Evolutionary conservation across 139 green algal species (phyloP).

Genomic region (Coelastrella sp.): DNA sequence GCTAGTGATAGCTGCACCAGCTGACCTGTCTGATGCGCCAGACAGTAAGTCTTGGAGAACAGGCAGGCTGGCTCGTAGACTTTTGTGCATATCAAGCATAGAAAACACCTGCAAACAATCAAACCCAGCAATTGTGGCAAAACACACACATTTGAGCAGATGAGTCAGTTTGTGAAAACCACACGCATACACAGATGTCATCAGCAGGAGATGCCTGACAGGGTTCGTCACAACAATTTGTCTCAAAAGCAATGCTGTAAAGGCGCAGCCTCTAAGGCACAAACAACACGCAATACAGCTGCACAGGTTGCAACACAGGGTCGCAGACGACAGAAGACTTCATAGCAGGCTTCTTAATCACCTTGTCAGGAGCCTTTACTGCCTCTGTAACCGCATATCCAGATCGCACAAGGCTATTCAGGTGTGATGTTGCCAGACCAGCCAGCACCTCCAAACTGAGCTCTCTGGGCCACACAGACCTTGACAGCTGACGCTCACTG

Average conservation of each 20-base stretch:
- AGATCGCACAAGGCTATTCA: conserved; percentile 2
- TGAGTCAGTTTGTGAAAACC: neutral
- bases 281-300: too few relatives aligned
- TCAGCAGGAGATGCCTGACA: too few relatives aligned
- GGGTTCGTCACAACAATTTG: too few relatives aligned
- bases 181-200: too few relatives aligned
- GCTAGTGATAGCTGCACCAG: neutral
- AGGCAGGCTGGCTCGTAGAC: conserved; percentile 41
- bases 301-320: too few relatives aligned
- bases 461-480: neutral
- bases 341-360: neutral
- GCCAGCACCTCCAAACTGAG: conserved; percentile 4
- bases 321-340: too few relatives aligned
- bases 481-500: conserved; percentile 38
- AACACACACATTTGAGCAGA: neutral
- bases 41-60: conserved; percentile 39
- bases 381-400: conserved; percentile 37
- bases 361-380: conserved; percentile 41
- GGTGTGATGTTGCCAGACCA: neutral
- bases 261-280: too few relatives aligned
- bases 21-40: neutral
- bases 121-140: neutral
- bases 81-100: conserved; percentile 53
- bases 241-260: too few relatives aligned
- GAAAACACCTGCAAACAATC: conserved; percentile 43